These are phyloP conservation scores for Suillus cothurnatus DNA, from an alignment of 768 basidiomycete genomes.

Conservation along the genomic window DNA sequence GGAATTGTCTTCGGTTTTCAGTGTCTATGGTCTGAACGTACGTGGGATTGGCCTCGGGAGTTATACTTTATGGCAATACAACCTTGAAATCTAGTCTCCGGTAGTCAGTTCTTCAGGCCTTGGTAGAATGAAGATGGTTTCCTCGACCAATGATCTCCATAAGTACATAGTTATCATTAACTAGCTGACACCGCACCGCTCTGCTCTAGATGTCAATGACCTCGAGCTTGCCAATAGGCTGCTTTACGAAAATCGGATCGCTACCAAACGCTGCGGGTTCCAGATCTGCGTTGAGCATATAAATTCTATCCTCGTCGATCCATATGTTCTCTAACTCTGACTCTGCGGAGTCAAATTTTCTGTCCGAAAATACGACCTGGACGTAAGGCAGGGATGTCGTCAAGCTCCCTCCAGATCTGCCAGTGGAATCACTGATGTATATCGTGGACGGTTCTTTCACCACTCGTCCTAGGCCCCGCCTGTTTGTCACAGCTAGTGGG, in stretches of 20 bases:
- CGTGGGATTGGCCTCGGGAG: neutral
- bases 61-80: neutral
- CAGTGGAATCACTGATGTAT: neutral
- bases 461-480: neutral
- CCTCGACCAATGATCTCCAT: neutral
- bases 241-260: neutral
- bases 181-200: neutral
- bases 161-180: neutral
- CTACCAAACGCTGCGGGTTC: neutral
- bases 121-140: neutral
- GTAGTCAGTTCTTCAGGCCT: neutral
- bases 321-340: neutral
- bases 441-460: neutral
- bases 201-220: neutral
- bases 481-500: neutral
- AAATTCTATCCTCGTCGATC: neutral
- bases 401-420: neutral
- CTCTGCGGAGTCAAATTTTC: neutral
- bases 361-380: neutral
- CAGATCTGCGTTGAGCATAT: neutral
- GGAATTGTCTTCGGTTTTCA: too few species aligned
- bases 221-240: neutral
- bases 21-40: neutral
- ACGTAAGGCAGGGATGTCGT: neutral
- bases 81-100: neutral